Evolutionary conservation across 306 rosid species (phyloP), one percentile per base, ranked within the genome.

Genomic region (Vigna hirtella): DNA sequence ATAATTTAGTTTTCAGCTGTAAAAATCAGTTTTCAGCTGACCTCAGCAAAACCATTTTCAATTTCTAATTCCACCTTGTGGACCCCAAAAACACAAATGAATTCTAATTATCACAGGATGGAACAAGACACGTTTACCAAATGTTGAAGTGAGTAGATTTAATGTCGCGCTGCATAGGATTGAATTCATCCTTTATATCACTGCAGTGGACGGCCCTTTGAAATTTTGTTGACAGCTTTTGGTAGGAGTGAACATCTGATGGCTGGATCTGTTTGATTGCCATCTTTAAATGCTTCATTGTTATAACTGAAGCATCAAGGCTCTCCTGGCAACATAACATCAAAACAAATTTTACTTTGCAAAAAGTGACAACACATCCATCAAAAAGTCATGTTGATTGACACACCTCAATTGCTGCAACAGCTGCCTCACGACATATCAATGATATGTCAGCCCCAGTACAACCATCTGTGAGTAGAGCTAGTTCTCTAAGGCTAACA

Each of bases 391-490:
- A 78, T 58, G 74, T 0, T 4, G 45, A 83, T 38, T 4, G 63
- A 89, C 89, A 84, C 83, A 94, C 97, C 98, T 90, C 97, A 63
- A 92, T 63, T 49, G 97, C 95, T 26, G 88, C 88, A 74, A 90
- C 55, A 77, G 90, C 98, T 56, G 97, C 95, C 87, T 92, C 92
- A 26, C 91, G 88, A 87, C 98, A 94, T 82, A 91, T 79, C 52
- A 83, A 86, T 63, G 93, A 88, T 73, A 94, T 92, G 83, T 92
- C 97, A 70, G 98, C 97, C 71, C 97, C 97, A 5, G 97, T 92
- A 80, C 76, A 90, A 64, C 97, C 93, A 79, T 73, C 85, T 10
- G 97, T 83, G 59, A 88, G 90, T 79, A 24, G 63, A 72, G 95
- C 91, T 52, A 94, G 84, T 77, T 88, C 89, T 76, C 72, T 78